Conservation (phyloP, 148 eudicot genomes). For the Rhododendron ferrugineum region DNA sequence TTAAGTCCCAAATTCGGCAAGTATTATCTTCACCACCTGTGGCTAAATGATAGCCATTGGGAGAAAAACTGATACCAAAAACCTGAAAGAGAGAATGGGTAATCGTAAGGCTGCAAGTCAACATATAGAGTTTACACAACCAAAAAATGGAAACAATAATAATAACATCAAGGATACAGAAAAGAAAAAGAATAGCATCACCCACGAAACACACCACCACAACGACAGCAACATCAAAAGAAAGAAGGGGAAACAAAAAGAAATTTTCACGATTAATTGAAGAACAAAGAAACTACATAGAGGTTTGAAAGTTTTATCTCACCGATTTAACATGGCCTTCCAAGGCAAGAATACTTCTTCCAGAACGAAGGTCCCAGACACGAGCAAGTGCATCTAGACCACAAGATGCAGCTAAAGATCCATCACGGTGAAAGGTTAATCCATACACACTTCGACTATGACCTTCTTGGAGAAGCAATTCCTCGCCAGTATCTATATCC, state of each 20-base stretch:
- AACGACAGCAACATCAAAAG: background rate
- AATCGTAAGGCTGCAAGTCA: background rate
- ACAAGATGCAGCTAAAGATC: constrained; percentile 84
- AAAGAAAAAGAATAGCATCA: constrained; percentile 4
- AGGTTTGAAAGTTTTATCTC: constrained; percentile 16
- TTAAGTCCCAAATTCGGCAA: constrained; percentile 88
- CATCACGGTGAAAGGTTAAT: constrained; percentile 78
- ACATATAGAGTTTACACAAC: constrained; percentile 14
- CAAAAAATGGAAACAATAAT: background rate
- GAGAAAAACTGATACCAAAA: constrained; percentile 73
- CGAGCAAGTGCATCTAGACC: constrained; percentile 92
- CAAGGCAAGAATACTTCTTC: constrained; percentile 86
- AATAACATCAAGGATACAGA: background rate
- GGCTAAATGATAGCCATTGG: constrained; percentile 91
- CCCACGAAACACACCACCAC: background rate
- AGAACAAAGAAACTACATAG: background rate
- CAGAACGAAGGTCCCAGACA: constrained; percentile 92
- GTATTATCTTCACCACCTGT: constrained; percentile 96
- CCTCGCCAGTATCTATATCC: constrained; percentile 79
- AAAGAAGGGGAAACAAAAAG: background rate
- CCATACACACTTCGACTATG: constrained; percentile 94
- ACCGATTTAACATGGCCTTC: constrained; percentile 96
- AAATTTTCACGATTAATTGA: background rate
- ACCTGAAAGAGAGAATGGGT: constrained; percentile 44
- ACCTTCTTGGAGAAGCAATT: constrained; percentile 96